Evolutionary conservation across 768 basidiomycete species (phyloP).

Genomic region (Rhizopogon sp.): DNA sequence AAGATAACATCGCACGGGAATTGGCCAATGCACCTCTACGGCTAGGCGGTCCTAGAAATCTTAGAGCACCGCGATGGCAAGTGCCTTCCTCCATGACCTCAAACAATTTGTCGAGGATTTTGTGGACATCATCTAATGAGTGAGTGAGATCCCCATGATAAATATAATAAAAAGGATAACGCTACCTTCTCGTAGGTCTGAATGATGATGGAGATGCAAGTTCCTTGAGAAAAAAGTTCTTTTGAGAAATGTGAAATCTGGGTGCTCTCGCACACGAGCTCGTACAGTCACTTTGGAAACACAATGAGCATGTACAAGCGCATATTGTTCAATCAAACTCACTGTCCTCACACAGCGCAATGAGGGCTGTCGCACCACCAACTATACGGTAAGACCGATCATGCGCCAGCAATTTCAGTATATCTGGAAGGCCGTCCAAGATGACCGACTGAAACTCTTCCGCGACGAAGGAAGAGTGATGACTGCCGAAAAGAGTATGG

Average conservation of each 20-base stretch:
- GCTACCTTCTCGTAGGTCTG: neutral
- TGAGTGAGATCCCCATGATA: neutral
- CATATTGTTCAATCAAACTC: neutral
- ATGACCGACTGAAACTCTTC: neutral
- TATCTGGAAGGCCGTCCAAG: neutral
- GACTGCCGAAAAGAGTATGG: neutral
- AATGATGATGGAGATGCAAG: neutral
- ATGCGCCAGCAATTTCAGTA: neutral
- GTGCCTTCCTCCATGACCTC: neutral
- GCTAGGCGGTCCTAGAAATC: neutral
- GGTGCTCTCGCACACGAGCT: neutral
- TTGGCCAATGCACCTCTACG: neutral
- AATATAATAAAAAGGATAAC: too few relatives aligned
- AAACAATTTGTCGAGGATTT: neutral
- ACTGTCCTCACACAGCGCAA: neutral
- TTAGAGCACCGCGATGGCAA: neutral
- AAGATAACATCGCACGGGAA: neutral
- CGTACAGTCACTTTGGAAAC: neutral
- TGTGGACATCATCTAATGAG: neutral
- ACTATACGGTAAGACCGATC: neutral
- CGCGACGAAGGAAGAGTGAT: neutral
- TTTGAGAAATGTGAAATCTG: neutral
- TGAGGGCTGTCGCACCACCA: neutral
- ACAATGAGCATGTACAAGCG: neutral
- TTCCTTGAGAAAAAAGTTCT: neutral